Evolutionary conservation across 192 early-diverging fungal species (phyloP).

Genomic region (Haplosporangium gracile): DNA sequence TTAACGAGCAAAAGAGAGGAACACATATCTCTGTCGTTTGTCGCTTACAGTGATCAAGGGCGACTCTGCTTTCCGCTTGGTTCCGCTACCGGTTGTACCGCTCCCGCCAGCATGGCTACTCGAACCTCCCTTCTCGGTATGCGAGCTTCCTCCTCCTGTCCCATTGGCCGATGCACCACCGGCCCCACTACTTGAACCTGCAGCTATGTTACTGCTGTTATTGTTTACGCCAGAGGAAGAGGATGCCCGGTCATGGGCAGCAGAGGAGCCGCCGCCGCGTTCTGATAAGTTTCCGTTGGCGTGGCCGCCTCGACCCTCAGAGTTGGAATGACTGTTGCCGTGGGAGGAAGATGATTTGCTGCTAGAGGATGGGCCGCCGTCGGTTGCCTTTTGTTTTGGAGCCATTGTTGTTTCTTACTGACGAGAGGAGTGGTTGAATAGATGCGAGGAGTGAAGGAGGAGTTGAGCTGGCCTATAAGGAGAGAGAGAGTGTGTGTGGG

Average conservation of each 20-base stretch:
- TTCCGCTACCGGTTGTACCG: background rate
- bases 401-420: slow-evolving; percentile 19
- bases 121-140: slow-evolving; percentile 24
- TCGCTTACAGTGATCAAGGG: slow-evolving; percentile 43
- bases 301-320: slow-evolving; percentile 18
- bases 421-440: background rate
- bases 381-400: slow-evolving; percentile 43
- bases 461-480: background rate
- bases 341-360: slow-evolving; percentile 17
- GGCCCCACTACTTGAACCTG: background rate
- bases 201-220: background rate
- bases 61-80: slow-evolving; percentile 49
- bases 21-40: background rate
- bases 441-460: background rate
- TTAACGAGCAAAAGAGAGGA: background rate
- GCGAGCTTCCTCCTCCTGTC: slow-evolving; percentile 11
- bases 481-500: background rate
- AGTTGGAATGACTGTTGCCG: slow-evolving; percentile 18
- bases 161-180: background rate
- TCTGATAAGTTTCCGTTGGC: slow-evolving; percentile 27
- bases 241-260: slow-evolving; percentile 14
- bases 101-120: slow-evolving; percentile 4
- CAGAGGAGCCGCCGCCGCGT: slow-evolving; percentile 11
- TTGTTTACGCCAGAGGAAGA: background rate
- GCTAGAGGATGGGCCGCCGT: slow-evolving; percentile 11